Evolutionary conservation across 257 asterid species (phyloP), one percentile per base, ranked within the genome.

Genomic region (Rehmannia glutinosa): DNA sequence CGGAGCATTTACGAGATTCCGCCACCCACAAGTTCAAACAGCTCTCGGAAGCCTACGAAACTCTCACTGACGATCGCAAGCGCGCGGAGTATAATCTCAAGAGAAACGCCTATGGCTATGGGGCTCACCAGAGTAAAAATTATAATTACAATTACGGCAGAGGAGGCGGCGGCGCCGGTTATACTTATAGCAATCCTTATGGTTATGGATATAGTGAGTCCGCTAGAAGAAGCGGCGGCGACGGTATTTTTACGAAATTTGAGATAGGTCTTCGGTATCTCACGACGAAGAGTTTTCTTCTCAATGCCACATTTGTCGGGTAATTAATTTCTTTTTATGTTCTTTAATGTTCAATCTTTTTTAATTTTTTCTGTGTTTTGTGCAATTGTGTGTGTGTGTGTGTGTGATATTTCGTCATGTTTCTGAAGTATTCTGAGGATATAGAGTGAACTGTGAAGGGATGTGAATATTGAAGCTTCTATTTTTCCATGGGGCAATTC

Each of bases 11-110:
- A 1, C 72, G 68, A 55, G 87, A 85, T 30, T 72, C 85, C 23
- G 88, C 96, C 72, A 85, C 90, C 27, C 49, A 17, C 1, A 84
- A 82, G 76, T 91, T 91, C 87, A 91, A 85, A 83, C 89, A 77
- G 80, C 70, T 91, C 2, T 84, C 98, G n/a, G 92, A 83, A 75
- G 98, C 98, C 17, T 91, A 91, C 76, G 98, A 86, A 43, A 75
- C 77, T 51, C 86, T 91, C 3, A 78, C 71, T 6, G 92, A 91
- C 32, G 96, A 91, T 72, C 82, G 82, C 56, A 86, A 79, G 62
- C 91, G 96, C 21, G 90, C 90, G 25, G 95, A 87, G 64, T 91
- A 89, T 62, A 89, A 89, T 66, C 73, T 80, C 66, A 63, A 38
- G 58, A 72, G 75, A 35, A 73, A 68, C 23, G 61, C 75, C 4